phyloP scores from a whole-genome alignment of 331 rosid species.

The Malus hybrid region DNA sequence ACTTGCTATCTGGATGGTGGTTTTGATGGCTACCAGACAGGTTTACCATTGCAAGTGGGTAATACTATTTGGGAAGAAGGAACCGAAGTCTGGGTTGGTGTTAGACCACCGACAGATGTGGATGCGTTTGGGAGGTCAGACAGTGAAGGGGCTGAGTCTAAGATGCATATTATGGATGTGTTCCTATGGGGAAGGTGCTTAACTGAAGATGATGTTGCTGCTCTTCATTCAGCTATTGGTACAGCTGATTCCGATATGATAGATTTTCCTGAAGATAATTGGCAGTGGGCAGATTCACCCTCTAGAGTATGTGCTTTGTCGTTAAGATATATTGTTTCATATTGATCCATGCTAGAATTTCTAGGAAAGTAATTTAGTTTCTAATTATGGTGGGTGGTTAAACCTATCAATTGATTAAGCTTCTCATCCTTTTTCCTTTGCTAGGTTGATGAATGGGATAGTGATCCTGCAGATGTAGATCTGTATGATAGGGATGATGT shows the following conservation, averaged over 20 bases:
- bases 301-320: conserved; percentile 49
- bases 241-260: conserved; percentile 59
- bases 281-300: conserved; percentile 99
- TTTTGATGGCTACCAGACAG: conserved; percentile 88
- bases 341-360: neutral
- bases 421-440: neutral
- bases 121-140: conserved; percentile 99
- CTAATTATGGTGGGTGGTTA: neutral
- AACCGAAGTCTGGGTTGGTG: conserved; percentile 94
- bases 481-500: conserved; percentile 93
- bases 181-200: conserved; percentile 97
- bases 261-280: conserved; percentile 84
- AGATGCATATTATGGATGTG: conserved; percentile 98
- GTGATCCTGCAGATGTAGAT: conserved; percentile 98
- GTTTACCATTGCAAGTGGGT: conserved; percentile 72
- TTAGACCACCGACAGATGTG: conserved; percentile 87
- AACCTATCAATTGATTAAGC: conserved; percentile 16
- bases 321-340: neutral
- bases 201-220: conserved; percentile 91
- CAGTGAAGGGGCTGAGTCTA: conserved; percentile 98
- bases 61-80: conserved; percentile 86
- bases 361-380: neutral
- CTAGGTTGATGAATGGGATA: conserved; percentile 97
- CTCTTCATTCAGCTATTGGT: conserved; percentile 71
- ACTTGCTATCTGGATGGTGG: conserved; percentile 94